Evolutionary conservation across 1,139 yeast genomes (phyloP), one percentile per base, ranked within the genome.

Genomic region (Magnusiomyces paraingens): DNA sequence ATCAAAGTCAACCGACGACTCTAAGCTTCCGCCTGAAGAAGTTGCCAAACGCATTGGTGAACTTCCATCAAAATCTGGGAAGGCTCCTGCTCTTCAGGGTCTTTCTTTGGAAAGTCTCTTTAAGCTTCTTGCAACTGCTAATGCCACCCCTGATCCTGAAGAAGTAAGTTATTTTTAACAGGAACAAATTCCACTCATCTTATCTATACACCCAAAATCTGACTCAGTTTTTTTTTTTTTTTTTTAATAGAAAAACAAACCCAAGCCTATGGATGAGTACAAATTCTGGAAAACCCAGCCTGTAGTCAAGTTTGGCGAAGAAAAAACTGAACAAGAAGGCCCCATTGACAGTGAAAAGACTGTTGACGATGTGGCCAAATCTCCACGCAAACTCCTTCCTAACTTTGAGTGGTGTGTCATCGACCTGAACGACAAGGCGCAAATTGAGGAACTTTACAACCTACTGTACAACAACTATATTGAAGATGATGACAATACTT

Each of bases 211-310:
- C 15, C 32, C 32, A 26, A 26, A 8, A 26, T 20, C 36, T 43
- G 32, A 22, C 35, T 20, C 18, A 8, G 11, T 20, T 22, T 38
- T 43, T 5, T 18, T 5, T 20, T 21, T 20, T 12, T 43, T 43
- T 43, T 43, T 43, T 3, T 2, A 14, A 32, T 29, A 55, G 54
- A 50, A 51, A 35, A n/a, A 44, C 20, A 50, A 52, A 41, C 55
- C 57, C 10, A 86, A 85, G 65, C 81, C 84, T 39, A 89, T 91
- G 90, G 83, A 87, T 53, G 95, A 90, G 65, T 89, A 91, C 74
- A 89, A 88, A 72, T 93, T 93, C 71, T 93, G 99, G 99, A 87
- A 86, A 66, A 94, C 99, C 6, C 99, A 93, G 70, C 99, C 99
- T 0, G 99, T 94, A 18, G 80, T 91, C 3, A 75, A 77, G 29